Conservation (phyloP, 306 rosid genomes). For the Ochetophila trinervis region DNA sequence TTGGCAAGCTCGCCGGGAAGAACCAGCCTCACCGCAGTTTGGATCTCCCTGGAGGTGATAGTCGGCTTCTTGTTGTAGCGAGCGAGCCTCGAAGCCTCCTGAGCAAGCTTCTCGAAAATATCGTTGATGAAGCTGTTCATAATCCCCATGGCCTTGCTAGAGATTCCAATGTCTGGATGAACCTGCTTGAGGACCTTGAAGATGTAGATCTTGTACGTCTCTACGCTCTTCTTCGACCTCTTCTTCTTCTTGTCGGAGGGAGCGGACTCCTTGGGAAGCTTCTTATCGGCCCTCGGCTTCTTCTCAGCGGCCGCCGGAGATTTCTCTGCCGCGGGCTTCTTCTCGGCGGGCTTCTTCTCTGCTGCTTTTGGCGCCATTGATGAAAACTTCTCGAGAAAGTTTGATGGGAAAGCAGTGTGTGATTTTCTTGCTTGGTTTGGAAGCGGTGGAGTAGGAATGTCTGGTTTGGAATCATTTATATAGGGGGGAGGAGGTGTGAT, state of each 20-base stretch:
- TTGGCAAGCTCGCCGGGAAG: conserved; percentile 47
- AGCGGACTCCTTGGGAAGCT: not conserved
- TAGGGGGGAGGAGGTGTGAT: not conserved
- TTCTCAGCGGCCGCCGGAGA: not conserved
- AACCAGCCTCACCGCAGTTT: conserved; percentile 42
- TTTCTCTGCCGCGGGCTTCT: conserved; percentile 36
- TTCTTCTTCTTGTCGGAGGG: not conserved
- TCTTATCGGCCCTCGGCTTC: not conserved
- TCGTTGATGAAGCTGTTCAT: conserved; percentile 51
- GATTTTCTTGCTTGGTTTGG: too few relatives aligned
- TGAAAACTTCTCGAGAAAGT: not conserved
- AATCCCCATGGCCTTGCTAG: conserved; percentile 49
- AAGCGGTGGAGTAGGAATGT: not conserved
- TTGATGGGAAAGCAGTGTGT: not conserved
- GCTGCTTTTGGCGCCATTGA: conserved; percentile 45
- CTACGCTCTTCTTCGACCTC: conserved; percentile 30
- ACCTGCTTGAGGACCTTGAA: conserved; percentile 50
- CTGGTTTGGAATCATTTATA: not conserved
- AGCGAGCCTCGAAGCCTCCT: not conserved
- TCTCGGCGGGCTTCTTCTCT: conserved; percentile 33
- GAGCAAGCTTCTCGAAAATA: conserved; percentile 25
- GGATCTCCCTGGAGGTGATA: conserved; percentile 43
- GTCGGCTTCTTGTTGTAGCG: conserved; percentile 46
- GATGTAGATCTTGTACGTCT: conserved; percentile 43
- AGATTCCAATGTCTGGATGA: conserved; percentile 49